Evolutionary conservation across 169 alveolate species (phyloP), one percentile per base, ranked within the genome.

Genomic region (Babesia ovis): DNA sequence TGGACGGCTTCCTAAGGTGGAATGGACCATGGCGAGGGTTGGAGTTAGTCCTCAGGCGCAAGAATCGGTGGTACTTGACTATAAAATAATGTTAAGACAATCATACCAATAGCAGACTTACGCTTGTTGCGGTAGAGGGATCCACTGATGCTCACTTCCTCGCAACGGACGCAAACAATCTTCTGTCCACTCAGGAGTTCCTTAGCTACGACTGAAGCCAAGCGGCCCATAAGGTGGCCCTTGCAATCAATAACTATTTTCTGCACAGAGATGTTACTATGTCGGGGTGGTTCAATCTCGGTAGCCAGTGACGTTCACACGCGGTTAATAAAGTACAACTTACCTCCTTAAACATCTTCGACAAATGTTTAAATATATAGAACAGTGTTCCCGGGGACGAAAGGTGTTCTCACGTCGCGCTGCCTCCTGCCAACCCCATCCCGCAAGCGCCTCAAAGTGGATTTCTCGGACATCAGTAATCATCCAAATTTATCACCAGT

Each of bases 141-240:
- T 43, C 99, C 99, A 20, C 99, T 95, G 77, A 95, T 91, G 90
- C 95, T 90, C 72, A 97, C 94, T 69, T 92, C 97, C 91, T 98
- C 99, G 75, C 99, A 89, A 62, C 99, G 92, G 48, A 98, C 99
- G 34, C 96, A 96, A 14, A 93, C 96, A 59, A 97, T 89, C 90
- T 94, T 93, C 94, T 97, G 99, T 22, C 99, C 99, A 60, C 92
- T 93, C 72, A 97, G 91, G 46, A 97, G 91, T 85, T 97, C 98
- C 93, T 98, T 98, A 32, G 99, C 99, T 32, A 98, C 95, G 41
- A 93, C 89, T 46, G 99, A 95, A 23, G 99, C 99, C 73, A 98
- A 91, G 81, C 99, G 97, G 54, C 99, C 99, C 76, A 96, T 73
- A 68, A 98, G 84, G 90, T 97, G 99, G 70, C 99, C 99, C 82